Conservation (phyloP, 192 early-diverging fungal species). For the Pilaira anomala region DNA sequence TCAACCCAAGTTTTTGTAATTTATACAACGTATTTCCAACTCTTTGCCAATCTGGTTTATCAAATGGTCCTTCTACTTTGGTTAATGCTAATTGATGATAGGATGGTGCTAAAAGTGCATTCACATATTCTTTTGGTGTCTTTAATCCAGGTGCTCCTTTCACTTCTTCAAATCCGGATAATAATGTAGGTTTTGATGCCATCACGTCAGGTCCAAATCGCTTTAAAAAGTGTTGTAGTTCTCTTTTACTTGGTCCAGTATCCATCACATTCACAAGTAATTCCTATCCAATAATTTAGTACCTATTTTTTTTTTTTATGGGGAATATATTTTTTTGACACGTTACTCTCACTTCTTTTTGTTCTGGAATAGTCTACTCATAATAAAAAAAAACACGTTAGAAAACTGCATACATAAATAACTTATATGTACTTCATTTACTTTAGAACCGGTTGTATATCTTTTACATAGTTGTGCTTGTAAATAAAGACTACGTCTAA, state of each 20-base stretch:
- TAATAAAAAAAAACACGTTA: too few relatives aligned
- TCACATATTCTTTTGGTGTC: constrained; percentile 38
- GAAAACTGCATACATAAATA: too few relatives aligned
- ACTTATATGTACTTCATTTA: too few relatives aligned
- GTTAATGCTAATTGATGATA: constrained; percentile 56
- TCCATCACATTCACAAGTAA: constrained; percentile 61
- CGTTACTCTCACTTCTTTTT: constrained; percentile 3
- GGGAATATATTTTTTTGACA: neutral
- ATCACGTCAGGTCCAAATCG: constrained; percentile 35
- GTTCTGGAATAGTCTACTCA: neutral
- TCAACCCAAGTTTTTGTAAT: constrained; percentile 61
- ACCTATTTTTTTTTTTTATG: neutral
- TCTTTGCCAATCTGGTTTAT: constrained; percentile 30
- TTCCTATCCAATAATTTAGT: constrained; percentile 33
- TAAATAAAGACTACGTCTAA: too few relatives aligned
- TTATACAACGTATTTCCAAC: constrained; percentile 60
- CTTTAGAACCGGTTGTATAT: too few relatives aligned
- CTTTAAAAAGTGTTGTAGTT: constrained; percentile 61
- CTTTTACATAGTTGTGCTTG: too few relatives aligned
- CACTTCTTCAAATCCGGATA: neutral
- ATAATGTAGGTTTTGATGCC: neutral
- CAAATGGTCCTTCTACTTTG: constrained; percentile 52
- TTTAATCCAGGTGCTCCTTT: neutral
- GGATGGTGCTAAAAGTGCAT: constrained; percentile 36
- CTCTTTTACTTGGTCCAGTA: constrained; percentile 58